Evolutionary conservation across 2,329 filamentous ascomycete genomes (phyloP), one percentile per base, ranked within the genome.

Genomic region (Neofusicoccum sp.): DNA sequence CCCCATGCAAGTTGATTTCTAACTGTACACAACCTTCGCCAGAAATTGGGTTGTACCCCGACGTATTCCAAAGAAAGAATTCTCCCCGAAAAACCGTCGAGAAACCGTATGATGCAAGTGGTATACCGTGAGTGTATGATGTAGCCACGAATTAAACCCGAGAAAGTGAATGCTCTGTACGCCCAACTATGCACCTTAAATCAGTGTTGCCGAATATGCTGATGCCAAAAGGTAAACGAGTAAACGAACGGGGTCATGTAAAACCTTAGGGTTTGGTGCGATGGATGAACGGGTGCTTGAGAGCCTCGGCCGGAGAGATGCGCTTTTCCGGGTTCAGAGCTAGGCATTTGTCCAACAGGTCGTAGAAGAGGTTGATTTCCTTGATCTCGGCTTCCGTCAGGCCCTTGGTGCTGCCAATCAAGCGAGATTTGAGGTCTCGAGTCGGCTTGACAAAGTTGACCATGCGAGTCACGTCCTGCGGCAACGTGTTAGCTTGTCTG

Each of bases 261-360:
- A n/a, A 26, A 9, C 26, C 30, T 54, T 45, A 61, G 16, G 36
- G 20, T 30, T 57, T 61, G 33, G 41, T 47, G 36, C 60, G 60
- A 26, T 61, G 54, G 68, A 98, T 91, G 75, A 98, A 98, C 1
- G 90, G 90, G 79, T 98, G 93, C 70, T 87, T 88, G 68, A 98
- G 79, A 51, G 95, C 95, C 70, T 98, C 93, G 12, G 84, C 80
- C 0, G 95, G 90, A 48, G 90, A 93, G 69, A 95, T 90, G 64
- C 95, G 85, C 80, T 96, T 96, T 73, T 96, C 93, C 0, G 93
- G 91, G 71, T 98, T 96, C 65, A 98, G 82, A 62, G 88, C 86
- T 65, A 99, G 80, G 72, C 93, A 98, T 60, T 89, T 88, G 70
- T 96, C 93, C 61, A 99, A 78, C 51, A 99, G 78, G 74, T 98